Base-by-base conservation (phyloP, 495 filamentous ascomycete species). In the Beverwykella pulmonaria region DNA sequence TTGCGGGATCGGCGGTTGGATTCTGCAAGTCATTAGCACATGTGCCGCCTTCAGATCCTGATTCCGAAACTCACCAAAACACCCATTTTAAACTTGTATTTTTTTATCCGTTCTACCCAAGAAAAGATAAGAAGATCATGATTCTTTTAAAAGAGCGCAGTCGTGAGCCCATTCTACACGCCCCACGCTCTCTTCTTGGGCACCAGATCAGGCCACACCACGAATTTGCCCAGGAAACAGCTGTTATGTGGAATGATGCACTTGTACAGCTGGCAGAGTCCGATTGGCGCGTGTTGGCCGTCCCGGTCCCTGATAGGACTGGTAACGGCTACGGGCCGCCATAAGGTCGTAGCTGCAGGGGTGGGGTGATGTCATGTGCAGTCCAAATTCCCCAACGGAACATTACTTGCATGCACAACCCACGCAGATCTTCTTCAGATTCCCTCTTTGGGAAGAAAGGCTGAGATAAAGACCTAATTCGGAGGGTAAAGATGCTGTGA, bases 221-320 rank as follows among this genome's bases (percentile, higher is more conserved):
- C n/a, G 27, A 23, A 50, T 48, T 23, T 15, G 39, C 56, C 29
- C 17, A 27, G 8, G 7, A 22, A 41, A 41, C 4, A 6, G 27
- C 26, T 22, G 17, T 8, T 25, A 64, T 61, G 53, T 65, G 49
- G 34, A 26, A 53, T 61, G 56, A 53, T 60, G 67, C 49, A 49
- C 34, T 62, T 63, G 59, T 59, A 69, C 65, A 69, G 59, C 60
- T 69, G 60, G 67, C 67, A 69, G 6, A 47, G 54, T 29, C 27
- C 50, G 48, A 69, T 69, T 69, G 67, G 67, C 34, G 55, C 39
- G 15, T 14, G 9, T 26, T 29, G 54, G 20, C 20, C 27, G 32
- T 25, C 23, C 1, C 26, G 4, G 54, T 39, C 39, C 29, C 47
- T 64, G 49, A 69, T 69, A 65, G 67, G 67, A 34, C 19, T n/a